These are phyloP conservation scores for Multifurca ochricompacta DNA, from an alignment of 768 basidiomycete genomes.

Conservation along the genomic window DNA sequence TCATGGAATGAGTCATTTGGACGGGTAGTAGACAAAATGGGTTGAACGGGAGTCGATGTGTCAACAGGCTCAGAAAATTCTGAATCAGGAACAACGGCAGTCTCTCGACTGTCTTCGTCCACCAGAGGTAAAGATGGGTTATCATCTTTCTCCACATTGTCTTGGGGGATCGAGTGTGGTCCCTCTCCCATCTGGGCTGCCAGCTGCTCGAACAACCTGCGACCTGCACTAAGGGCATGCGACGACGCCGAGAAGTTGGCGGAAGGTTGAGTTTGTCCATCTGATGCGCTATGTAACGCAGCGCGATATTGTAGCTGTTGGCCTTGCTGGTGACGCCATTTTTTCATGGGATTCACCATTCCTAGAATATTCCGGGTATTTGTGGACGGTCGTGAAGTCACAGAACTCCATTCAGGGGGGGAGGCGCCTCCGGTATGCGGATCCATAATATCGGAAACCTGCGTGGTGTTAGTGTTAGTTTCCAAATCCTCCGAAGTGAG, in stretches of 20 bases:
- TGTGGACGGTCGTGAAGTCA: constrained; percentile 18
- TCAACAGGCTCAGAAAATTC: constrained; percentile 39
- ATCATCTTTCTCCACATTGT: not conserved
- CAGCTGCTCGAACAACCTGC: constrained; percentile 5
- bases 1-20: not conserved
- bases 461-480: constrained; percentile 3
- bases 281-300: not conserved
- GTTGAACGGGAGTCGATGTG: not conserved
- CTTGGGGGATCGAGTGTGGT: not conserved
- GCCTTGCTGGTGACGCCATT: constrained; percentile 18
- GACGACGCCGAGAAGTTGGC: constrained; percentile 9
- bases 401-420: not conserved
- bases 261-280: constrained; percentile 25
- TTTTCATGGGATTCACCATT: constrained; percentile 30
- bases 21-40: not conserved
- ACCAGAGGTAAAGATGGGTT: not conserved
- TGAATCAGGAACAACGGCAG: constrained; percentile 58
- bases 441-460: not conserved
- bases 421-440: not conserved
- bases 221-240: constrained; percentile 5
- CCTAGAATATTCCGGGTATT: constrained; percentile 28
- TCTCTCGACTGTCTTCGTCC: constrained; percentile 20
- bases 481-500: constrained; percentile 5
- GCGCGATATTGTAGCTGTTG: constrained; percentile 2
- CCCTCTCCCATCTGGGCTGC: not conserved